These are phyloP conservation scores for Candida saitoana DNA, from an alignment of 805 yeast genomes.

Conservation along the genomic window DNA sequence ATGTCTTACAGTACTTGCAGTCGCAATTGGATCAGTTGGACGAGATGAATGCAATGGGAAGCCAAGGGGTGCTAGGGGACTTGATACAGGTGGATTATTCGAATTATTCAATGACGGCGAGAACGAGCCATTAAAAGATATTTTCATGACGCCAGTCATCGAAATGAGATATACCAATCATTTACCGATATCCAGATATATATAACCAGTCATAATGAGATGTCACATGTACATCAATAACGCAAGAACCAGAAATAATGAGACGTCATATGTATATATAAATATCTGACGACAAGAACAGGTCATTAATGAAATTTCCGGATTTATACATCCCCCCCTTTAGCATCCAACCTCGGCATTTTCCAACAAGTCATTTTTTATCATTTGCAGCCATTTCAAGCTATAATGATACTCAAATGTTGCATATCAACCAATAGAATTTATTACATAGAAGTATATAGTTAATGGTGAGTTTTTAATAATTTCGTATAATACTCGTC, in stretches of 20 bases:
- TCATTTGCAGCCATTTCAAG: too few relatives aligned
- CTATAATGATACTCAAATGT: neutral
- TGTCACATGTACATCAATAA: too few relatives aligned
- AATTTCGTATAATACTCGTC: neutral
- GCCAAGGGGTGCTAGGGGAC: constrained; percentile 23
- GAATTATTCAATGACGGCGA: constrained; percentile 37
- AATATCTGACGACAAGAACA: too few relatives aligned
- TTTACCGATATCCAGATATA: too few relatives aligned
- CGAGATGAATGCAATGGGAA: constrained; percentile 16
- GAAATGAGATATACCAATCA: too few relatives aligned
- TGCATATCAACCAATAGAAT: neutral
- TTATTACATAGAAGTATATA: neutral
- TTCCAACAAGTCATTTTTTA: neutral
- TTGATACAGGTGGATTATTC: constrained; percentile 43
- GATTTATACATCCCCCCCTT: neutral
- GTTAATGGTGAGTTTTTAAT: neutral
- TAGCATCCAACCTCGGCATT: neutral
- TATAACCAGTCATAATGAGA: too few relatives aligned
- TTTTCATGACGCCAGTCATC: too few relatives aligned
- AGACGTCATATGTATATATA: too few relatives aligned
- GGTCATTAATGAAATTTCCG: too few relatives aligned
- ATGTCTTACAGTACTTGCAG: constrained; percentile 42
- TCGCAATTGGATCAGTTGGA: constrained; percentile 34
- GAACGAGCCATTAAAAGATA: constrained; percentile 7
- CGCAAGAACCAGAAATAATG: too few relatives aligned